A percentile compares a stretch with the other conserved stretches of the same genome.
Conservation (phyloP, 192 early-diverging fungal genomes). For the Podila horticola region DNA sequence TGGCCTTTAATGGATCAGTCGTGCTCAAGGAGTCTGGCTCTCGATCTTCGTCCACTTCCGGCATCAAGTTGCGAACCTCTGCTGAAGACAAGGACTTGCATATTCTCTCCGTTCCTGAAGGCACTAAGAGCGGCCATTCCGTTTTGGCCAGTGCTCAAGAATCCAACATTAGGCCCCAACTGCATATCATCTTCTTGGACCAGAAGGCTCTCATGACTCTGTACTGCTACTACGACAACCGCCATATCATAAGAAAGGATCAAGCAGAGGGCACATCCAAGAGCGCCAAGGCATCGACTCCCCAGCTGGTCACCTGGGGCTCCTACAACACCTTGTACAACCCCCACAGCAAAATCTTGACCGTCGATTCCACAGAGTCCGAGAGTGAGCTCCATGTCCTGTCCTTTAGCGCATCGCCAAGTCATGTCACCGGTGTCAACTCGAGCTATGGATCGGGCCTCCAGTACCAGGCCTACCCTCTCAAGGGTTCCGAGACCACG, state of each 20-base stretch:
- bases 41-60: slow-evolving; percentile 13
- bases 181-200: slow-evolving; percentile 34
- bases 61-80: slow-evolving; percentile 13
- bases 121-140: slow-evolving; percentile 18
- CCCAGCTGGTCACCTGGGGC: slow-evolving; percentile 61
- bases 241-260: not conserved
- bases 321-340: slow-evolving; percentile 57
- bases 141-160: slow-evolving; percentile 7
- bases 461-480: slow-evolving; percentile 10
- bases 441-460: slow-evolving; percentile 20
- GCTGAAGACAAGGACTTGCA: slow-evolving; percentile 3
- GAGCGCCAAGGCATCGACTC: slow-evolving; percentile 11
- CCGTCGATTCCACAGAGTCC: slow-evolving; percentile 37
- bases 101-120: slow-evolving; percentile 31
- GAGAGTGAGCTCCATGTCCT: slow-evolving; percentile 52
- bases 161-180: slow-evolving; percentile 52
- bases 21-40: slow-evolving; percentile 49
- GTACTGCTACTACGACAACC: slow-evolving; percentile 43
- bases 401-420: slow-evolving; percentile 27
- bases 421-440: not conserved
- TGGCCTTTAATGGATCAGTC: slow-evolving; percentile 68
- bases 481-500: slow-evolving; percentile 22
- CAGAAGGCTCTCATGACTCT: slow-evolving; percentile 18
- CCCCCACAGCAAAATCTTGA: slow-evolving; percentile 13
- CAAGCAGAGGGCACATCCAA: too few relatives aligned